phyloP scores from a whole-genome alignment of 2,329 filamentous ascomycete species.

The Dactylellina parvicollis region DNA sequence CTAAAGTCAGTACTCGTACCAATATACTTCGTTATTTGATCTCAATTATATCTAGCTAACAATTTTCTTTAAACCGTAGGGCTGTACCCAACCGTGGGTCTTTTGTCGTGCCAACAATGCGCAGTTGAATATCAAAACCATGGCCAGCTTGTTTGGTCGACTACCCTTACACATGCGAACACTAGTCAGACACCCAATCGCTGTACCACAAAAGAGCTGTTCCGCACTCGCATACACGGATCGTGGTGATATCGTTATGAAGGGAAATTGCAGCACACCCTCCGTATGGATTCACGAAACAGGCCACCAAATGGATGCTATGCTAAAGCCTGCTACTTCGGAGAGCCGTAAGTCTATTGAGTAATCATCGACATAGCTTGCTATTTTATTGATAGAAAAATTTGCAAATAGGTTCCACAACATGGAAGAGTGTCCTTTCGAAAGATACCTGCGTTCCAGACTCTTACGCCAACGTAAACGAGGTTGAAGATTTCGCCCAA shows the following conservation, averaged over 20 bases:
- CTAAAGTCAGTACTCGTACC: not conserved
- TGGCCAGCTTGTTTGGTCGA: slow-evolving; percentile 59
- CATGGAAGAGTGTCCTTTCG: slow-evolving; percentile 10
- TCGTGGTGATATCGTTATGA: slow-evolving; percentile 27
- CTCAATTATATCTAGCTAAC: slow-evolving; percentile 55
- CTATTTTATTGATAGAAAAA: not conserved
- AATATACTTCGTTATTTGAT: not conserved
- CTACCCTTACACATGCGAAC: slow-evolving; percentile 59
- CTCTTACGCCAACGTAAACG: slow-evolving; percentile 27
- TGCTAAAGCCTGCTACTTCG: slow-evolving; percentile 20
- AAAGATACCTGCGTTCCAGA: slow-evolving; percentile 27
- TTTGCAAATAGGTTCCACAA: slow-evolving; percentile 5
- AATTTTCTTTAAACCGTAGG: slow-evolving; percentile 16
- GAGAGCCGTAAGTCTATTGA: slow-evolving; percentile 20
- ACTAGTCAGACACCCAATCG: slow-evolving; percentile 57
- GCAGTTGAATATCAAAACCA: slow-evolving; percentile 54
- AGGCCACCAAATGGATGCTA: slow-evolving; percentile 35
- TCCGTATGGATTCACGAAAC: slow-evolving; percentile 46
- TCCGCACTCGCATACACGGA: slow-evolving; percentile 28
- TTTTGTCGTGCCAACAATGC: slow-evolving; percentile 59
- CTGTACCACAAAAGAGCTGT: slow-evolving; percentile 34
- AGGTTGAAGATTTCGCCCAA: slow-evolving; percentile 32
- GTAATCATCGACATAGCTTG: not conserved
- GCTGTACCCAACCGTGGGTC: slow-evolving; percentile 59
- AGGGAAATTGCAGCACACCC: slow-evolving; percentile 28